Percentiles rank a stretch among this genome's conserved stretches.
Evolutionary conservation across 106 monocot species (phyloP).

Genomic region (Alisma plantagoaquatica): DNA sequence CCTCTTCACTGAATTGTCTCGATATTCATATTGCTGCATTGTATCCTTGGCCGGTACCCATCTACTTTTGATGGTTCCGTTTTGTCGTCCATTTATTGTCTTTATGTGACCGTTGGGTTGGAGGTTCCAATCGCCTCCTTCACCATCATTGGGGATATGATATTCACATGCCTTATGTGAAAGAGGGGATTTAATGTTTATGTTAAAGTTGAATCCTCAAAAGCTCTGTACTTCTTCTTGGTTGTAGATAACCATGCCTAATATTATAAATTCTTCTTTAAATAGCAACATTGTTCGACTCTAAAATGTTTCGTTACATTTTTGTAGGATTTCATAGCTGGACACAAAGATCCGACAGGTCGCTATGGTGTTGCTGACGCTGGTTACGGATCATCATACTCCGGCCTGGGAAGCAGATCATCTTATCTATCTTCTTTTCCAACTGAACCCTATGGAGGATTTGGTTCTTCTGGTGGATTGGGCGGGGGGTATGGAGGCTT

Average conservation of each 20-base stretch:
- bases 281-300: neutral
- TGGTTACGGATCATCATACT: slow-evolving; percentile 14
- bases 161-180: no score
- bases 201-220: neutral
- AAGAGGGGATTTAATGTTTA: no score
- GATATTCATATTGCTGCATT: no score
- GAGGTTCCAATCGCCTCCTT: no score
- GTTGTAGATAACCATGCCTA: neutral
- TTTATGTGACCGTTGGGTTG: no score
- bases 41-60: no score
- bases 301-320: neutral
- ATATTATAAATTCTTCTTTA: neutral
- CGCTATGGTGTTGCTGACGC: slow-evolving; percentile 10
- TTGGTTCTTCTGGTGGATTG: slow-evolving; percentile 12
- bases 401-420: slow-evolving; percentile 2
- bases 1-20: no score
- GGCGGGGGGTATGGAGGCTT: slow-evolving; percentile 14
- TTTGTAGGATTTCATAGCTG: slow-evolving; percentile 19
- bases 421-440: slow-evolving; percentile 6
- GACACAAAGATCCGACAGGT: slow-evolving; percentile 7
- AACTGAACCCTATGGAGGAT: slow-evolving; percentile 3
- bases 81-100: no score
- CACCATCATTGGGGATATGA: no score
- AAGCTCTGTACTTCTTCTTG: neutral
- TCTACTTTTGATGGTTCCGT: no score